A percentile compares a stretch with the other conserved stretches of the same genome.
Evolutionary conservation across 164 flowering plant genomes (phyloP).

Genomic region (Euptelea pleiosperma): DNA sequence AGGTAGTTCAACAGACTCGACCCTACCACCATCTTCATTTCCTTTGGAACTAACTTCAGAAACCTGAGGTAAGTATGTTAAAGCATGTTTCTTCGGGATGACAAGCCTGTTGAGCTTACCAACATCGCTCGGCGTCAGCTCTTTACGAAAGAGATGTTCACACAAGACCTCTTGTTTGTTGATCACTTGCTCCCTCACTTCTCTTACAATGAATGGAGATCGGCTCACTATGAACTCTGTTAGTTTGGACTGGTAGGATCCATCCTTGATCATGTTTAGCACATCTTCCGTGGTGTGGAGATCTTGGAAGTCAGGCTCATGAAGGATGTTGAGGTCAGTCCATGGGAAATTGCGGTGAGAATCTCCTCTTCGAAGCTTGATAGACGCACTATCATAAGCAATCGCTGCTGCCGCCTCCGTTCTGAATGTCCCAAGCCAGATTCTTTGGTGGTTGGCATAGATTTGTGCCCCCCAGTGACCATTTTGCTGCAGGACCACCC

Average conservation of each 20-base stretch:
- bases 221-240: too few species aligned
- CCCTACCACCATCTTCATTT: not conserved
- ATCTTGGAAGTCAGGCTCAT: constrained; percentile 46
- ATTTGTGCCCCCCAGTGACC: constrained; percentile 79
- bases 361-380: constrained; percentile 44
- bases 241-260: constrained; percentile 10
- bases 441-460: constrained; percentile 52
- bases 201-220: too few species aligned
- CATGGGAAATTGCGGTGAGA: constrained; percentile 47
- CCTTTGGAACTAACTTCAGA: not conserved
- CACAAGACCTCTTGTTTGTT: not conserved
- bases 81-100: constrained; percentile 18
- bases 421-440: constrained; percentile 71
- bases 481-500: constrained; percentile 56
- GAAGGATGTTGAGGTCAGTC: constrained; percentile 22
- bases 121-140: constrained; percentile 19
- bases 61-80: constrained; percentile 11
- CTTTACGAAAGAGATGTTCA: constrained; percentile 12
- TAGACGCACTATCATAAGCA: constrained; percentile 65
- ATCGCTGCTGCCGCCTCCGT: constrained; percentile 58
- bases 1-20: not conserved
- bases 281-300: constrained; percentile 27
- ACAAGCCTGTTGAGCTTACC: constrained; percentile 11
- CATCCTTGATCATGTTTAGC: constrained; percentile 18
- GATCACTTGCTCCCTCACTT: not conserved